Evolutionary conservation across 495 filamentous ascomycete species (phyloP).

Genomic region (Aspergillus avenaceus): DNA sequence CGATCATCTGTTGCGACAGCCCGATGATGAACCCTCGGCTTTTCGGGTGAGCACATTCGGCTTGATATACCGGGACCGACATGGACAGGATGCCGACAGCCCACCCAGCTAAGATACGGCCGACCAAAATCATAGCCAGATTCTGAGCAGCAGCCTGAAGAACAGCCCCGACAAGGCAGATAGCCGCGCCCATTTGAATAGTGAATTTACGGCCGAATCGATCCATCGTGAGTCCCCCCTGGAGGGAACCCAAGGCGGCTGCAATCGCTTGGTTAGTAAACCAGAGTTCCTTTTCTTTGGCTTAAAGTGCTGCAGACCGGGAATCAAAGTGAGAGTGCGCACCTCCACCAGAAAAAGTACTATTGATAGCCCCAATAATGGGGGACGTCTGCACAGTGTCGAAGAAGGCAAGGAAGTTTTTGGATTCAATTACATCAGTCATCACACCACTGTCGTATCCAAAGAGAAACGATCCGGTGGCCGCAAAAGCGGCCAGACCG

Average conservation of each 20-base stretch:
- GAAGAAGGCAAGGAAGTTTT: constrained; percentile 46
- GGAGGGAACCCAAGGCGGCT: constrained; percentile 34
- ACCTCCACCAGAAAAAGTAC: constrained; percentile 53
- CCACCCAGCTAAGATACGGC: constrained; percentile 58
- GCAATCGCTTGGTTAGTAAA: not conserved
- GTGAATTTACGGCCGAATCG: constrained; percentile 49
- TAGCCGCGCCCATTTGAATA: constrained; percentile 51
- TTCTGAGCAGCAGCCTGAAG: constrained; percentile 51
- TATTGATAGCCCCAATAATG: constrained; percentile 54
- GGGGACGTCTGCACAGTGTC: constrained; percentile 43
- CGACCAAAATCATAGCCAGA: constrained; percentile 55
- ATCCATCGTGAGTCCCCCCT: constrained; percentile 36
- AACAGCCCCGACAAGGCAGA: constrained; percentile 52
- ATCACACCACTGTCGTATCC: constrained; percentile 56
- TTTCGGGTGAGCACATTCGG: constrained; percentile 48
- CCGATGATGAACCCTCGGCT: constrained; percentile 55
- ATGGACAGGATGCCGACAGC: constrained; percentile 57
- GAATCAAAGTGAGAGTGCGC: not conserved
- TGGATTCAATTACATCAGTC: constrained; percentile 50
- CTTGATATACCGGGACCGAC: constrained; percentile 56
- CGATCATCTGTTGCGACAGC: constrained; percentile 58
- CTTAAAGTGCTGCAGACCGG: not conserved
- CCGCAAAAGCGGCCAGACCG: constrained; percentile 39
- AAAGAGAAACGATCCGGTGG: constrained; percentile 49
- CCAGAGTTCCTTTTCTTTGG: not conserved